Base-by-base conservation (phyloP, 2,329 filamentous ascomycete species). In the Pseudogymnoascus sp. region DNA sequence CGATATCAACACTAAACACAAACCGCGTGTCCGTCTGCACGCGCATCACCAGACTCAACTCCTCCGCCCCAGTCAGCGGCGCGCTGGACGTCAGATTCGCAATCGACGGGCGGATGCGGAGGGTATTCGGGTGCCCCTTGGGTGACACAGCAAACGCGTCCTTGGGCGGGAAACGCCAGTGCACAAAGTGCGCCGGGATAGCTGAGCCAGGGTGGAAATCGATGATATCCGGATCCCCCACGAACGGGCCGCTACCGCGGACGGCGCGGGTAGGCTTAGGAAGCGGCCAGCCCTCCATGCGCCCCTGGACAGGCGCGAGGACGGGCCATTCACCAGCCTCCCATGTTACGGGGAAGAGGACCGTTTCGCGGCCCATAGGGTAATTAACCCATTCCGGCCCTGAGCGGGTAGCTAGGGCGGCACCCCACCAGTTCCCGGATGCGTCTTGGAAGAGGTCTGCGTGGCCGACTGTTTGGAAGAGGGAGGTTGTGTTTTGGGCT, bases 21-120 rank as follows among this genome's bases (percentile, higher is more conserved):
- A 85, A 85, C 0, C 83, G 72, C 0, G 82, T 81, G 66, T 85
- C 78, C 4, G 80, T 80, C 69, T 86, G 83, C 1, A 82, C 76
- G 2, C 81, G 76, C 0, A 79, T 80, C 15, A 87, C 74, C 57
- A 86, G 83, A 0, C 82, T 77, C 70, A 82, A 79, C 5, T 80
- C 78, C 4, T 71, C 72, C 47, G 78, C 76, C 0, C 78, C 79
- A 4, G 75, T 79, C 63, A 80, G 77, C 0, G 79, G 77, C 64
- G 83, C 79, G 11, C 79, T 75, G 1, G 77, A 82, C 1, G 82
- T 86, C 2, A 87, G 74, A 66, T 86, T 84, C 1, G 82, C 73
- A 1, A 69, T 73, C 0, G 81, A 83, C 0, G 83, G 80, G 1
- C 66, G 75, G 0, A 87, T 70, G 1, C 76, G 75, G 0, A 86